Conservation (phyloP, 2,329 filamentous ascomycete genomes). For the Venturia effusa region DNA sequence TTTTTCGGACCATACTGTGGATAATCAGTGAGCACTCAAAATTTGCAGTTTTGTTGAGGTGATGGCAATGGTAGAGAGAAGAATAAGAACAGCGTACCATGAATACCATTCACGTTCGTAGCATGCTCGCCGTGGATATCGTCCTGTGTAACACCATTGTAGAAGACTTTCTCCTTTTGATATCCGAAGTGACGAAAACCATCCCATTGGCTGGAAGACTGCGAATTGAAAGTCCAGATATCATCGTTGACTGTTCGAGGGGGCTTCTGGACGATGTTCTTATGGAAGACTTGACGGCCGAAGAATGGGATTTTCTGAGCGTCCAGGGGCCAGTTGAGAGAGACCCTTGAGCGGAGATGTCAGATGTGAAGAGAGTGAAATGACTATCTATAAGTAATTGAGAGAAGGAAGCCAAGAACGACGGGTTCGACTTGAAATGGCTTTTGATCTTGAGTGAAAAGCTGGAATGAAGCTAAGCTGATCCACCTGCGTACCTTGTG, state of each 20-base stretch:
- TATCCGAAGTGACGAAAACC: slow-evolving; percentile 39
- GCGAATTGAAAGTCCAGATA: slow-evolving; percentile 47
- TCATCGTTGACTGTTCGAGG: slow-evolving; percentile 50
- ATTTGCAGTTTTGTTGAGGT: no score
- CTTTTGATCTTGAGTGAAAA: no score
- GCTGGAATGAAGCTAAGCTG: no score
- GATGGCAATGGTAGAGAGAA: no score
- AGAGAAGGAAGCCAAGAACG: no score
- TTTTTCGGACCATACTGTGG: slow-evolving; percentile 37
- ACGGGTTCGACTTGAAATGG: not conserved
- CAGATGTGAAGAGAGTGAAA: not conserved
- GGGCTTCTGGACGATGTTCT: slow-evolving; percentile 41
- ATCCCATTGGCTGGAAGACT: slow-evolving; percentile 49
- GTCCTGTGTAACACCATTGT: slow-evolving; percentile 22
- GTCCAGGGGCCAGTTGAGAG: slow-evolving; percentile 50
- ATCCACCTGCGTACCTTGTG: slow-evolving; percentile 25
- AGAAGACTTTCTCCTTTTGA: slow-evolving; percentile 14
- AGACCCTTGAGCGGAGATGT: slow-evolving; percentile 17
- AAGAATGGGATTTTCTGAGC: slow-evolving; percentile 49
- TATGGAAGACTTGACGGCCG: slow-evolving; percentile 43
- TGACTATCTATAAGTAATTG: no score
- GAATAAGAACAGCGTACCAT: no score
- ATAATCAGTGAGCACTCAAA: no score
- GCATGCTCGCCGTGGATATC: slow-evolving; percentile 18
- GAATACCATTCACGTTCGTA: slow-evolving; percentile 15